Conservation (phyloP, 2,329 filamentous ascomycete genomes). For the Beauveria rudraprayagi region DNA sequence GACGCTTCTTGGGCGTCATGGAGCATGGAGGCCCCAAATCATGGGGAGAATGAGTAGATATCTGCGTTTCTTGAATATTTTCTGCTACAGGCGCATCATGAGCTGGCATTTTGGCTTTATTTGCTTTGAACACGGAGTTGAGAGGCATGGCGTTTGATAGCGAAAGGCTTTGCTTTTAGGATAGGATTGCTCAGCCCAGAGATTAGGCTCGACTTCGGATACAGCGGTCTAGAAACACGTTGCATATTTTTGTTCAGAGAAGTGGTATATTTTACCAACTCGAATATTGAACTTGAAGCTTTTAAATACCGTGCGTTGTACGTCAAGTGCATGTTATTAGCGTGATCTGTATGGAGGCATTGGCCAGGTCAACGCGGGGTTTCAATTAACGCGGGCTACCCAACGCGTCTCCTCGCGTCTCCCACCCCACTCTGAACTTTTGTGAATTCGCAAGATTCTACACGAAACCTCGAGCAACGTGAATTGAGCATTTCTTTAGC, state of each 20-base stretch:
- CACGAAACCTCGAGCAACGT: not conserved
- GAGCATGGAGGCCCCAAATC: conserved; percentile 3
- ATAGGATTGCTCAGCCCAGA: not conserved
- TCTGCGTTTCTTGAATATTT: not conserved
- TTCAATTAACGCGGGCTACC: conserved; percentile 9
- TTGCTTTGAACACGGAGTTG: conserved; percentile 1
- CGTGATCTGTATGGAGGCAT: not conserved
- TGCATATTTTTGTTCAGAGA: not conserved
- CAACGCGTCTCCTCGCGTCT: conserved; percentile 11
- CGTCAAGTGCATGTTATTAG: not conserved
- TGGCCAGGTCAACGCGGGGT: not conserved
- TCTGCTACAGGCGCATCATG: not conserved
- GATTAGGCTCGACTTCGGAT: not conserved
- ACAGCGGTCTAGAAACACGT: not conserved
- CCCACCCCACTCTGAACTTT: conserved; percentile 6
- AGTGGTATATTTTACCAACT: not conserved
- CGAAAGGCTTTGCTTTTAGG: not conserved
- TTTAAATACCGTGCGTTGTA: no score
- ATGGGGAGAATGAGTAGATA: conserved; percentile 1
- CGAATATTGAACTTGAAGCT: no score
- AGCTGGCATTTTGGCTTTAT: not conserved
- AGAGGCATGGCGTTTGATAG: not conserved
- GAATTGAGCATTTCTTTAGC: not conserved
- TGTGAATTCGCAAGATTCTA: not conserved
- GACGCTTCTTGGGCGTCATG: conserved; percentile 11